A percentile compares a stretch with the other conserved stretches of the same genome.
Conservation (phyloP, 352 stramenopile genomes). For the Phytophthora rubi region DNA sequence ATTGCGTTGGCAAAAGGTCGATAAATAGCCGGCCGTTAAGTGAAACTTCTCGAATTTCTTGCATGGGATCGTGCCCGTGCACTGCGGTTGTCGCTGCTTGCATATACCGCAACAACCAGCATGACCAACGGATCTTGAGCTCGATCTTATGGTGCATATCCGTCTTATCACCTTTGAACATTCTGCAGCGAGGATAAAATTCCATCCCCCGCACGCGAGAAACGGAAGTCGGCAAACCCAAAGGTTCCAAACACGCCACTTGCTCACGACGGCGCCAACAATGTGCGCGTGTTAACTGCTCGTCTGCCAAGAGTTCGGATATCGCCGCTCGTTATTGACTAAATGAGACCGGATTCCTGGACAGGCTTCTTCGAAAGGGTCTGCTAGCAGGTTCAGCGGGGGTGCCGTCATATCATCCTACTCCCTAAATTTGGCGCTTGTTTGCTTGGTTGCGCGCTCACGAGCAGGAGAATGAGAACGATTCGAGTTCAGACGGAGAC, state of each 20-base stretch:
- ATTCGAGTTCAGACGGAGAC: constrained; percentile 13
- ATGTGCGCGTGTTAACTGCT: constrained; percentile 11
- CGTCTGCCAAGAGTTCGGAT: constrained; percentile 11
- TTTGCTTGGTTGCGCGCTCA: constrained; percentile 13
- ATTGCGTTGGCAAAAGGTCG: neutral
- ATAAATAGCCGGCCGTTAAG: constrained; percentile 23
- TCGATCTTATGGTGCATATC: neutral
- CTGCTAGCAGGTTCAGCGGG: constrained; percentile 10
- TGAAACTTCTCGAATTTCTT: constrained; percentile 14
- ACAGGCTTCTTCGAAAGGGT: constrained; percentile 3
- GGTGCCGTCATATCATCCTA: neutral
- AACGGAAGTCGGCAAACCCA: constrained; percentile 1
- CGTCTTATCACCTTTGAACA: constrained; percentile 3
- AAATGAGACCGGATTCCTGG: neutral
- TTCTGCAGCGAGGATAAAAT: constrained; percentile 5
- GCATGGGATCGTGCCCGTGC: constrained; percentile 6
- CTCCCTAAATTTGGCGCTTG: constrained; percentile 11
- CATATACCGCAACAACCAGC: neutral
- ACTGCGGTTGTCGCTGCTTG: constrained; percentile 1
- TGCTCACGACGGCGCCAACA: constrained; percentile 6
- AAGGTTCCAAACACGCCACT: neutral
- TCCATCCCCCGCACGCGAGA: neutral
- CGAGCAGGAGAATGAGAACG: constrained; percentile 13
- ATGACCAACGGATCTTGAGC: constrained; percentile 18
- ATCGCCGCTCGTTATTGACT: constrained; percentile 8